These are phyloP conservation scores for Pseudofabraea citricarpa DNA, from an alignment of 2,329 filamentous ascomycete species.

Conservation along the genomic window DNA sequence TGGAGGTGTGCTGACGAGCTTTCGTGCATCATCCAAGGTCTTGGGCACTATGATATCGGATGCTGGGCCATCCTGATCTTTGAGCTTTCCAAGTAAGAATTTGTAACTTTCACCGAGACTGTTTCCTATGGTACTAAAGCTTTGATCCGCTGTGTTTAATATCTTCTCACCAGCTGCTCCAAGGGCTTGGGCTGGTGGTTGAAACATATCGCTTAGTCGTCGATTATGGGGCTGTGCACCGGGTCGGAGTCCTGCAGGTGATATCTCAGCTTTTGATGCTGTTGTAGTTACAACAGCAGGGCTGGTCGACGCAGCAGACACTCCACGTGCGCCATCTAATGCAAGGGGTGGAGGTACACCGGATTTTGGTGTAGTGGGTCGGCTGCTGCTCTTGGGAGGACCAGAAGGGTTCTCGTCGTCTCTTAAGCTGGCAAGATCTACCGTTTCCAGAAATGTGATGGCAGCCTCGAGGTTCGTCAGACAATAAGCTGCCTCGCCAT, in stretches of 20 bases:
- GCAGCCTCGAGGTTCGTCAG: slow-evolving; percentile 93
- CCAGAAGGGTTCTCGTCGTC: slow-evolving; percentile 72
- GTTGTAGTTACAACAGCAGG: slow-evolving; percentile 24
- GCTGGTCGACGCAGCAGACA: slow-evolving; percentile 16
- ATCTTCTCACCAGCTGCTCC: slow-evolving; percentile 81
- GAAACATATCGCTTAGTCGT: slow-evolving; percentile 79
- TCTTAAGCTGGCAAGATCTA: slow-evolving; percentile 84
- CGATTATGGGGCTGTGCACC: slow-evolving; percentile 54
- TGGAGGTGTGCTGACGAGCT: slow-evolving; percentile 73
- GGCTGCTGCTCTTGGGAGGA: slow-evolving; percentile 50
- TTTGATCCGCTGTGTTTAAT: slow-evolving; percentile 83
- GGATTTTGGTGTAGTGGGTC: slow-evolving; percentile 41
- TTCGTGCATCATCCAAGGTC: slow-evolving; percentile 88
- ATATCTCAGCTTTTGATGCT: slow-evolving; percentile 26
- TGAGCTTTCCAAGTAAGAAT: slow-evolving; percentile 83
- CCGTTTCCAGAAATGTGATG: slow-evolving; percentile 90
- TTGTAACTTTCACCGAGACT: slow-evolving; percentile 91
- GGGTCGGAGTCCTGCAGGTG: slow-evolving; percentile 27
- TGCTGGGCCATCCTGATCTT: slow-evolving; percentile 54
- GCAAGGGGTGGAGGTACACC: slow-evolving; percentile 21
- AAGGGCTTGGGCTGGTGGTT: slow-evolving; percentile 76
- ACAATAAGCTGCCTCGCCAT: slow-evolving; percentile 93
- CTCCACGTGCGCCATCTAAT: slow-evolving; percentile 19
- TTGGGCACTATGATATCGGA: slow-evolving; percentile 66
- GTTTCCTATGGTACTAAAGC: slow-evolving; percentile 85